A percentile compares a stretch with the other conserved stretches of the same genome.
Conservation (phyloP, 2,329 filamentous ascomycete species). For the Periglandula ipomoeae region DNA sequence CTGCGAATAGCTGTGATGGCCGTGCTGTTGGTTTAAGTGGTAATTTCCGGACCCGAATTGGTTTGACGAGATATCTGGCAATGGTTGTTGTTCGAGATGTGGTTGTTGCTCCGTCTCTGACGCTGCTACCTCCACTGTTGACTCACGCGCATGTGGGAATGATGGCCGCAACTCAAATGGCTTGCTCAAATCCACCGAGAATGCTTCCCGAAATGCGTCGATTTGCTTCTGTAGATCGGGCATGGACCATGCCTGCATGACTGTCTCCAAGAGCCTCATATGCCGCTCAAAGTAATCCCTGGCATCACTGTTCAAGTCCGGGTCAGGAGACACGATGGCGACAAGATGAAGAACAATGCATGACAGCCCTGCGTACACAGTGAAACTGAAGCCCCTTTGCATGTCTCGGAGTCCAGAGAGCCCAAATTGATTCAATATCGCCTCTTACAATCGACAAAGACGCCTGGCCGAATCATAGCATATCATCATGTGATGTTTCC, state of each 20-base stretch:
- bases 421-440: slow-evolving; percentile 66
- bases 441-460: slow-evolving; percentile 80
- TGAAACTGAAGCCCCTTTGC: slow-evolving; percentile 90
- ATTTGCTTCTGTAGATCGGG: slow-evolving; percentile 86
- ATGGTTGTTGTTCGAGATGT: background rate
- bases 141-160: slow-evolving; percentile 57
- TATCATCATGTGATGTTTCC: slow-evolving; percentile 81
- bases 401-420: slow-evolving; percentile 77
- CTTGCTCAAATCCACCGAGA: slow-evolving; percentile 75
- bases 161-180: slow-evolving; percentile 82
- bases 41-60: background rate
- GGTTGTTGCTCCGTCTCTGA: background rate
- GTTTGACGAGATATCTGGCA: background rate
- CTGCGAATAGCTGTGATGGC: background rate
- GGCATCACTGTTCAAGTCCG: slow-evolving; percentile 75
- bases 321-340: slow-evolving; percentile 86
- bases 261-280: slow-evolving; percentile 86
- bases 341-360: slow-evolving; percentile 92
- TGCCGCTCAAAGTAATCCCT: slow-evolving; percentile 84
- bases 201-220: slow-evolving; percentile 79
- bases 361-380: slow-evolving; percentile 83
- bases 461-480: slow-evolving; percentile 79
- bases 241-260: slow-evolving; percentile 75
- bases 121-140: background rate
- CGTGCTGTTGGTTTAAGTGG: background rate